A percentile compares a stretch with the other conserved stretches of the same genome.
These are phyloP conservation scores for Monosporascus sp. DNA, from an alignment of 2,329 filamentous ascomycete genomes.

Conservation along the genomic window DNA sequence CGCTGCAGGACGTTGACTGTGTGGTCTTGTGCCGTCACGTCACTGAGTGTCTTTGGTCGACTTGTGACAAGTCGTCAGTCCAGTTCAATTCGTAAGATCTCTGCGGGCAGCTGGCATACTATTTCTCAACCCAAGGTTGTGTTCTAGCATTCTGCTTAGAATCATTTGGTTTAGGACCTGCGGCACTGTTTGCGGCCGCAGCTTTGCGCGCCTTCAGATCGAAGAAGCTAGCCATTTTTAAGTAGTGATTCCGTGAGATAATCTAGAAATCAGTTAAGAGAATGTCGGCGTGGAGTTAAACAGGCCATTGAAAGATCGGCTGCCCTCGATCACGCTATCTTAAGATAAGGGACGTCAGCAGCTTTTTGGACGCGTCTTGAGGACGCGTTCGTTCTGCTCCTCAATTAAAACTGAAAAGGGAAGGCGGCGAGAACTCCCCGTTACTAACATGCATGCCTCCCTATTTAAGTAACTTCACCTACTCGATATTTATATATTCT, in stretches of 20 bases:
- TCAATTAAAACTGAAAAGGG: conserved; percentile 15
- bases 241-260: neutral
- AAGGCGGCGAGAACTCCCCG: conserved; percentile 8
- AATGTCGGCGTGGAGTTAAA: neutral
- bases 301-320: neutral
- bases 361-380: conserved; percentile 9
- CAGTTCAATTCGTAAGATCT: neutral
- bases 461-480: neutral
- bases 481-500: no score
- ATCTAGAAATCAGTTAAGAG: neutral
- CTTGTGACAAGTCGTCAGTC: conserved; percentile 42
- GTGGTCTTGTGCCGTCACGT: conserved; percentile 97
- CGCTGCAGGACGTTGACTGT: conserved; percentile 88
- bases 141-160: conserved; percentile 59
- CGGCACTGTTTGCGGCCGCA: conserved; percentile 56
- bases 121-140: conserved; percentile 99
- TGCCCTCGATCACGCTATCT: neutral
- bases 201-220: conserved; percentile 88
- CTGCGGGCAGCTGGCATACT: conserved; percentile 51
- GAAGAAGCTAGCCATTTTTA: conserved; percentile 82
- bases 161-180: conserved; percentile 60
- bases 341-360: neutral
- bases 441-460: neutral
- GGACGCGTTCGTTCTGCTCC: conserved; percentile 15
- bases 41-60: conserved; percentile 85